Conservation (phyloP, 78 protist species). For the Polysphondylium violaceum region DNA sequence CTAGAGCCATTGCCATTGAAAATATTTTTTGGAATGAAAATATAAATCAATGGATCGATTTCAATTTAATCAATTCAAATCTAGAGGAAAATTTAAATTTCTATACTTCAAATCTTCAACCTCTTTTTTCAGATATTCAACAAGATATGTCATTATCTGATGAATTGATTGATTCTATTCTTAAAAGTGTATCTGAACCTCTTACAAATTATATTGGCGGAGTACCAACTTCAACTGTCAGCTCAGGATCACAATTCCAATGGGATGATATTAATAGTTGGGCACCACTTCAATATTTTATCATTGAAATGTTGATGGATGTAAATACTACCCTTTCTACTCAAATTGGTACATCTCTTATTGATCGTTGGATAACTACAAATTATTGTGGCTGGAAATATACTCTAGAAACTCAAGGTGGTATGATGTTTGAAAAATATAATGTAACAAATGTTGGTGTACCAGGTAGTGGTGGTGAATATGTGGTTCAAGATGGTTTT, state of each 20-base stretch:
- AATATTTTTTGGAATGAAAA: slow-evolving; percentile 12
- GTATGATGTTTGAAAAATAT: slow-evolving; percentile 85
- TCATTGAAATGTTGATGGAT: slow-evolving; percentile 3
- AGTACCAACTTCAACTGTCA: slow-evolving; percentile 38
- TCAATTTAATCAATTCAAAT: neutral
- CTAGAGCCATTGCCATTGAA: slow-evolving; percentile 42
- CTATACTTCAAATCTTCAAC: slow-evolving; percentile 32
- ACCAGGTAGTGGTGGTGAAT: slow-evolving; percentile 89
- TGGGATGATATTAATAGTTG: slow-evolving; percentile 87
- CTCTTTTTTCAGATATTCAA: slow-evolving; percentile 59
- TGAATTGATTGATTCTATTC: neutral
- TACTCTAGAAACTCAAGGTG: slow-evolving; percentile 40
- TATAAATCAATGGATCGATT: slow-evolving; percentile 41
- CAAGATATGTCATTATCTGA: neutral
- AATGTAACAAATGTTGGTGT: slow-evolving; percentile 51
- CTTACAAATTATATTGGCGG: slow-evolving; percentile 63
- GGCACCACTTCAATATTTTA: slow-evolving; percentile 85
- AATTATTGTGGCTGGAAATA: slow-evolving; percentile 54
- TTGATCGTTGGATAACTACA: slow-evolving; percentile 39
- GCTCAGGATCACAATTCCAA: slow-evolving; percentile 59
- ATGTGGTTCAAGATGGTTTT: slow-evolving; percentile 83
- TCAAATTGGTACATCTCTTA: slow-evolving; percentile 2
- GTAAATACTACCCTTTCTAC: neutral
- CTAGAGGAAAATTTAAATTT: neutral
- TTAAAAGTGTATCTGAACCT: neutral